phyloP scores from a whole-genome alignment of 2,329 filamentous ascomycete species.

The Didymella segeticola region DNA sequence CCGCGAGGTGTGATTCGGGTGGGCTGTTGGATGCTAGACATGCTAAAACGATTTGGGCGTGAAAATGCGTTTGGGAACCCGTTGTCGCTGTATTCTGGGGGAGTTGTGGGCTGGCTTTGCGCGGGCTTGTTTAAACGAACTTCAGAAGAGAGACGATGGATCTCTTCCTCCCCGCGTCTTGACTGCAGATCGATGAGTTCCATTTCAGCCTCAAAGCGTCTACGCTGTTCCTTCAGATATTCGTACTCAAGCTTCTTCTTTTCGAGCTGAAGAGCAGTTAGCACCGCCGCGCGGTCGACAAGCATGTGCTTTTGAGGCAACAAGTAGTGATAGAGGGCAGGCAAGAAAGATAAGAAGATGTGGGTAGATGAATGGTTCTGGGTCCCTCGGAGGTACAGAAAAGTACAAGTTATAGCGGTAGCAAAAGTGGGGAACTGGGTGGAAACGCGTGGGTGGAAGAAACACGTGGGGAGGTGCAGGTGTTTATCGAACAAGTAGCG shows the following conservation, averaged over 20 bases:
- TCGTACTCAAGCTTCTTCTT: conserved; percentile 95
- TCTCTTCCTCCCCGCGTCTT: conserved; percentile 80
- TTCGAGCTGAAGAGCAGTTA: conserved; percentile 70
- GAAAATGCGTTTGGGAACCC: conserved; percentile 82
- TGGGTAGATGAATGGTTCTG: conserved; percentile 11
- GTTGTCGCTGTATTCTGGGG: conserved; percentile 86
- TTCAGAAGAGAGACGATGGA: conserved; percentile 84
- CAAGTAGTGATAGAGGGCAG: conserved; percentile 13
- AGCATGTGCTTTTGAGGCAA: conserved; percentile 22
- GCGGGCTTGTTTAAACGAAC: conserved; percentile 68
- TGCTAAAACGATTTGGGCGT: conserved; percentile 85
- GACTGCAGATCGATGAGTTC: conserved; percentile 86
- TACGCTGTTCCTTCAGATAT: conserved; percentile 84
- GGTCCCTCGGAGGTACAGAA: conserved; percentile 23
- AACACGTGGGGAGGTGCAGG: conserved; percentile 4
- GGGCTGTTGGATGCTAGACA: conserved; percentile 73
- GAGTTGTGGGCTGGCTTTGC: conserved; percentile 94
- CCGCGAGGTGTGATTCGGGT: conserved; percentile 70
- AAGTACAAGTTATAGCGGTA: conserved; percentile 26
- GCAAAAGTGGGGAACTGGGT: conserved; percentile 11
- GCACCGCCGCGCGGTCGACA: conserved; percentile 28
- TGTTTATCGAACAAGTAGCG: conserved; percentile 5
- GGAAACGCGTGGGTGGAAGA: conserved; percentile 3
- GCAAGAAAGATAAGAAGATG: conserved; percentile 22
- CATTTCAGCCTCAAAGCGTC: conserved; percentile 91